These are phyloP conservation scores for Mortierella sp. DNA, from an alignment of 371 early-diverging fungal genomes.

Conservation along the genomic window DNA sequence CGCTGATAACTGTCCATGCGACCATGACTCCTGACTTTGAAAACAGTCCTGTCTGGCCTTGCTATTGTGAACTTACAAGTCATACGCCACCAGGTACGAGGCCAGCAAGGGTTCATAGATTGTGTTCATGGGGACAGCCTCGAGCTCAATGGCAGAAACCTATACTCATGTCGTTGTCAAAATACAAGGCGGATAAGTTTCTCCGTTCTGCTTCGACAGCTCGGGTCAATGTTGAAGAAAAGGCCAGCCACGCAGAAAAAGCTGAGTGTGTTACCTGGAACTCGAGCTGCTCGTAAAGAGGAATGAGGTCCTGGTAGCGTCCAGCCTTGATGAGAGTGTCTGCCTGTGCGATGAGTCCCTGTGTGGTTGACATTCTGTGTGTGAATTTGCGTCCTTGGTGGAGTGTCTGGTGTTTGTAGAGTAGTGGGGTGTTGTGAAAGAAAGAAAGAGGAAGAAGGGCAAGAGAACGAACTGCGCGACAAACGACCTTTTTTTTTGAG, in stretches of 20 bases:
- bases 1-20: not conserved
- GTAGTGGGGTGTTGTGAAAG: not conserved
- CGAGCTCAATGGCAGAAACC: conserved; percentile 53
- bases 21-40: not conserved
- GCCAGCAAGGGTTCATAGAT: conserved; percentile 54
- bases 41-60: not conserved
- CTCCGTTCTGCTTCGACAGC: not conserved
- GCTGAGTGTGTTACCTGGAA: conserved; percentile 32
- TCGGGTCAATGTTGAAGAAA: not conserved
- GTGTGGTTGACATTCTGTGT: conserved; percentile 27
- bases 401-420: not conserved
- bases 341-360: conserved; percentile 47
- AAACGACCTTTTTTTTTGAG: not conserved
- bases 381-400: not conserved
- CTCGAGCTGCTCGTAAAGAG: conserved; percentile 54
- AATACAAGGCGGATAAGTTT: not conserved
- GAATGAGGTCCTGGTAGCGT: conserved; percentile 51
- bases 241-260: not conserved
- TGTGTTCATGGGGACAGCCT: conserved; percentile 50
- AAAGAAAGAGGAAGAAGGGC: too few relatives aligned
- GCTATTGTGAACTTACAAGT: conserved; percentile 43
- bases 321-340: conserved; percentile 44
- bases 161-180: conserved; percentile 6
- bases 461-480: conserved; percentile 6
- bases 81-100: conserved; percentile 44